phyloP scores from a whole-genome alignment of 306 rosid genomes.

The Amphicarpaea edgeworthii region DNA sequence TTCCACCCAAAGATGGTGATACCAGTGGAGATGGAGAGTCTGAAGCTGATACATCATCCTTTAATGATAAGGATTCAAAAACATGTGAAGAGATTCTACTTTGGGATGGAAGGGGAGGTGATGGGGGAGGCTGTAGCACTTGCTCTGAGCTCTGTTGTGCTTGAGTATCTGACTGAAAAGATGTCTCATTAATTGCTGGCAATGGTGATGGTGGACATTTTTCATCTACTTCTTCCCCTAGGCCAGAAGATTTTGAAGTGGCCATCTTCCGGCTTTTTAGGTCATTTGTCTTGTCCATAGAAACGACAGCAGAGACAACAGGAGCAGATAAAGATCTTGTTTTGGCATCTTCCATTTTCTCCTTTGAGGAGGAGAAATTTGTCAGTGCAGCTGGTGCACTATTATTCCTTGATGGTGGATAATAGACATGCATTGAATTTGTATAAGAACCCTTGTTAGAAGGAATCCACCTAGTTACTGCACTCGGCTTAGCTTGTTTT shows the following conservation, averaged over 20 bases:
- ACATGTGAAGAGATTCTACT: conserved; percentile 33
- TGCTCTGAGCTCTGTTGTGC: conserved; percentile 44
- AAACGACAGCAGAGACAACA: conserved; percentile 45
- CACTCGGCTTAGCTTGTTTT: conserved; percentile 79
- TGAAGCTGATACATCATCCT: conserved; percentile 44
- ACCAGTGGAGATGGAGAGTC: conserved; percentile 42
- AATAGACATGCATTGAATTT: conserved; percentile 81
- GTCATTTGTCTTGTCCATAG: conserved; percentile 58
- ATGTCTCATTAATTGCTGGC: conserved; percentile 52
- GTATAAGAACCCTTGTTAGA: conserved; percentile 76
- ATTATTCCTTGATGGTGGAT: conserved; percentile 81
- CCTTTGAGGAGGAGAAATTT: conserved; percentile 56
- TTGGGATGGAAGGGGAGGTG: conserved; percentile 39
- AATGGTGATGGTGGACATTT: conserved; percentile 51
- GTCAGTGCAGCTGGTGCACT: conserved; percentile 71
- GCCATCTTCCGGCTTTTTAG: conserved; percentile 52
- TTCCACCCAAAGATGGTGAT: conserved; percentile 37
- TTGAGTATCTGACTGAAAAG: conserved; percentile 42
- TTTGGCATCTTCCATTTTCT: conserved; percentile 61
- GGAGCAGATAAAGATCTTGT: conserved; percentile 58
- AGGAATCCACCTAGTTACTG: conserved; percentile 83
- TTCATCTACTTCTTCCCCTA: conserved; percentile 53
- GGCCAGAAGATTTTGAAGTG: conserved; percentile 60
- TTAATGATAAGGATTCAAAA: conserved; percentile 38
- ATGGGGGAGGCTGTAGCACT: conserved; percentile 43